Evolutionary conservation across 495 filamentous ascomycete genomes (phyloP).

Genomic region (Aspergillus avenaceus): DNA sequence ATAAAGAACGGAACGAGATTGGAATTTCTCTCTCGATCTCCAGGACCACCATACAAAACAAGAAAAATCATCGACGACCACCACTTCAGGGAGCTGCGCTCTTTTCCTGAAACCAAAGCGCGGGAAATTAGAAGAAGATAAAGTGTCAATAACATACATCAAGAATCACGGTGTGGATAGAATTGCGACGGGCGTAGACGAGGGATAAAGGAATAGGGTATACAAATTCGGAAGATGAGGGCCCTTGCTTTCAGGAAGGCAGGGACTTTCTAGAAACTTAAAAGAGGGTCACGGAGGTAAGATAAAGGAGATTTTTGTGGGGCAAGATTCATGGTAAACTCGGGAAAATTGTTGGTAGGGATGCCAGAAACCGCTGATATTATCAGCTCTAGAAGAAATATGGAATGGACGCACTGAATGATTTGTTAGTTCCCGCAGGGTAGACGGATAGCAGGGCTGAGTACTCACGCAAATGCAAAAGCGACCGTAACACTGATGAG

Average conservation of each 20-base stretch:
- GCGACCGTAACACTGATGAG: constrained; percentile 79
- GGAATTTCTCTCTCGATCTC: constrained; percentile 14
- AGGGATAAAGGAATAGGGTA: background rate
- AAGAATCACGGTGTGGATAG: constrained; percentile 11
- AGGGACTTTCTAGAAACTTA: background rate
- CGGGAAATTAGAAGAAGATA: constrained; percentile 17
- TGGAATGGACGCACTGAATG: constrained; percentile 40
- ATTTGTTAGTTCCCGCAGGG: constrained; percentile 14
- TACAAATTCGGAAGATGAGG: background rate
- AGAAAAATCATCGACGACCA: constrained; percentile 1
- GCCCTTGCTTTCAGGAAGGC: background rate
- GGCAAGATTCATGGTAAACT: background rate
- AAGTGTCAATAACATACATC: constrained; percentile 20
- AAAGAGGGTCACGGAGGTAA: background rate
- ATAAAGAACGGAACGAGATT: constrained; percentile 11
- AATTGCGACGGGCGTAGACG: background rate
- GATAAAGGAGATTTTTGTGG: background rate
- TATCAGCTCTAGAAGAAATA: constrained; percentile 38
- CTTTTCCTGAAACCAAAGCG: constrained; percentile 13
- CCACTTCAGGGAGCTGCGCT: constrained; percentile 3
- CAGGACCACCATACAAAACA: constrained; percentile 6
- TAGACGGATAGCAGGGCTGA: background rate
- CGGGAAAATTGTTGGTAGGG: background rate
- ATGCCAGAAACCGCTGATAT: background rate
- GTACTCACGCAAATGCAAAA: constrained; percentile 81